Percentiles rank a stretch among this genome's conserved stretches.
Conservation (phyloP, 2,329 filamentous ascomycete genomes). For the Elsinoe fawcettii region DNA sequence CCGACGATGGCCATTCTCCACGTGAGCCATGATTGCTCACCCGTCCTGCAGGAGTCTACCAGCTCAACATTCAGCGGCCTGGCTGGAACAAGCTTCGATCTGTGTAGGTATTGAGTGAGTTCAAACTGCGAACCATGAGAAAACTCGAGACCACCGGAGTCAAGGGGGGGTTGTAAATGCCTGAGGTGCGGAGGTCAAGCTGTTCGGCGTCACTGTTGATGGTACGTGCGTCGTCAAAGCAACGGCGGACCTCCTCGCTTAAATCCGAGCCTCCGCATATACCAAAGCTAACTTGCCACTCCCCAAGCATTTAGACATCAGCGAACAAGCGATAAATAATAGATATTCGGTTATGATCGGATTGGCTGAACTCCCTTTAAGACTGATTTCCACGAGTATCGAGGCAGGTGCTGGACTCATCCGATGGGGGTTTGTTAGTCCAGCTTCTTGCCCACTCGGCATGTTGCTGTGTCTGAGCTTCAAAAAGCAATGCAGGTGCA, state of each 20-base stretch:
- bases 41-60: background rate
- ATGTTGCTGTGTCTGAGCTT: background rate
- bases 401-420: no score
- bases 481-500: background rate
- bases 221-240: slow-evolving; percentile 3
- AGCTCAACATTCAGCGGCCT: background rate
- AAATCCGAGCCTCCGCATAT: background rate
- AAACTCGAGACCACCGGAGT: background rate
- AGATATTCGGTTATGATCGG: no score
- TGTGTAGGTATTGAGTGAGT: background rate
- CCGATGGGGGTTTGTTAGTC: no score
- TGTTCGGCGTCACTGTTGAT: slow-evolving; percentile 15
- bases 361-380: no score
- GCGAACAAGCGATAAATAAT: no score
- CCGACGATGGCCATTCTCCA: slow-evolving; percentile 9
- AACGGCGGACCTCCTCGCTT: background rate
- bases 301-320: background rate
- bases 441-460: no score
- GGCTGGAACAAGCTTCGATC: slow-evolving; percentile 8
- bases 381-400: no score
- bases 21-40: slow-evolving; percentile 14
- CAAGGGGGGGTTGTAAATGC: background rate
- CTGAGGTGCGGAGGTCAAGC: slow-evolving; percentile 6
- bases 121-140: no score
- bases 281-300: background rate